A percentile compares a stretch with the other conserved stretches of the same genome.
Evolutionary conservation across 2,329 filamentous ascomycete genomes (phyloP).

Genomic region (Aspergillus fijiensis): DNA sequence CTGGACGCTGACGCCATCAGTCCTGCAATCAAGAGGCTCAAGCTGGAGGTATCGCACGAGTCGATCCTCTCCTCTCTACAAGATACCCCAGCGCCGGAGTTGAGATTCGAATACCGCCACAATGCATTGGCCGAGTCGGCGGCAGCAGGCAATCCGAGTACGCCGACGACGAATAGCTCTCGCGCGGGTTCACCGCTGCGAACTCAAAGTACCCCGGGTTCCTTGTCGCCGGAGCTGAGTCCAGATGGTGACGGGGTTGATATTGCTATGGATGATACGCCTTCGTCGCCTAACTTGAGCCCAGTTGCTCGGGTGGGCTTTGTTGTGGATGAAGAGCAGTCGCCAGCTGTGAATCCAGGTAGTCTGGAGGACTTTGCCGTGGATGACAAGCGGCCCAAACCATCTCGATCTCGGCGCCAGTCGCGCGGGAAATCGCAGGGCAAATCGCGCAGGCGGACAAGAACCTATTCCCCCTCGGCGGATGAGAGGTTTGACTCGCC

Average conservation of each 20-base stretch:
- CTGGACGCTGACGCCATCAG: not conserved
- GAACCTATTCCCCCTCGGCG: conserved; percentile 5
- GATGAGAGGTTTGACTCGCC: not conserved
- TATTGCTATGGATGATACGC: not conserved
- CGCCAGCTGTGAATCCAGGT: not conserved
- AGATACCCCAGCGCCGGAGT: not conserved
- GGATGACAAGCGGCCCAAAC: not conserved
- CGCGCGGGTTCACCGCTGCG: not conserved
- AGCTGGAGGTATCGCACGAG: not conserved
- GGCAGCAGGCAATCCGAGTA: not conserved
- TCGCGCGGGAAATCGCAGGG: no score
- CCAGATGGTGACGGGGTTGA: not conserved
- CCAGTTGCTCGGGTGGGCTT: not conserved
- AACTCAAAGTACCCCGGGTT: not conserved
- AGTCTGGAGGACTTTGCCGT: not conserved
- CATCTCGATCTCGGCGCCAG: not conserved
- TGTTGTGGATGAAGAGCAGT: not conserved
- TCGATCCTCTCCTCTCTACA: not conserved
- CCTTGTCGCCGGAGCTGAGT: not conserved
- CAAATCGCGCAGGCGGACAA: no score
- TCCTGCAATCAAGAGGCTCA: not conserved
- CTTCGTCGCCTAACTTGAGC: not conserved
- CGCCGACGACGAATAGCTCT: not conserved
- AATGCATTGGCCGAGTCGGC: not conserved
- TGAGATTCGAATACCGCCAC: not conserved